Evolutionary conservation across 257 asterid genomes (phyloP).

Genomic region (Solanum dulcamara): DNA sequence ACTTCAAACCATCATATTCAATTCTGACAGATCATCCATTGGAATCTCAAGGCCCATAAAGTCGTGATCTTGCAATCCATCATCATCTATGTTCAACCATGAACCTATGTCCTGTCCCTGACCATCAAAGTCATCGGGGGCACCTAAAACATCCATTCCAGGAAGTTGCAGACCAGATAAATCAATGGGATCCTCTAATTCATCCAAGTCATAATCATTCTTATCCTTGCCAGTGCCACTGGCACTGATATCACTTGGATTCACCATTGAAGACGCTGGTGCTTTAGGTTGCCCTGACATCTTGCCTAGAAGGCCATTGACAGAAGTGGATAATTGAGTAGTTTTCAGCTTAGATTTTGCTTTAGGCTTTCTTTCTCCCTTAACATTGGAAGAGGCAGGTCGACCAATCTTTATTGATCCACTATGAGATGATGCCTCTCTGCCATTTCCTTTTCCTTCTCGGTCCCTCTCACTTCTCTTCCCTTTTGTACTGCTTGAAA

Average conservation of each 20-base stretch:
- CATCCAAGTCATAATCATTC: slow-evolving; percentile 30
- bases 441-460: slow-evolving; percentile 71
- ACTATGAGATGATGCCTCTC: slow-evolving; percentile 49
- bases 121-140: slow-evolving; percentile 52
- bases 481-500: slow-evolving; percentile 69
- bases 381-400: slow-evolving; percentile 31
- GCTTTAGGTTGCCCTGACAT: slow-evolving; percentile 51
- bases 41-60: slow-evolving; percentile 79
- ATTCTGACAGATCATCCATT: slow-evolving; percentile 75
- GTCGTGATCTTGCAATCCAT: slow-evolving; percentile 60
- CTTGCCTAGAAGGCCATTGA: slow-evolving; percentile 58
- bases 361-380: slow-evolving; percentile 83
- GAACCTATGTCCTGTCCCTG: slow-evolving; percentile 86
- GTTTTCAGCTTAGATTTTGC: slow-evolving; percentile 76
- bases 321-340: slow-evolving; percentile 60
- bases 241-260: slow-evolving; percentile 38
- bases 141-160: slow-evolving; percentile 69
- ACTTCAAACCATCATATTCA: slow-evolving; percentile 79
- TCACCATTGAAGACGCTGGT: slow-evolving; percentile 25
- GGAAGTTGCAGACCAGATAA: slow-evolving; percentile 82
- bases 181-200: slow-evolving; percentile 86
- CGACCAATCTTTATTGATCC: slow-evolving; percentile 61
- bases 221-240: slow-evolving; percentile 32
- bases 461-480: slow-evolving; percentile 75
- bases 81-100: slow-evolving; percentile 80